A percentile compares a stretch with the other conserved stretches of the same genome.
Conservation (phyloP, 2,329 filamentous ascomycete species). For the Dendrostoma leiphaemia region DNA sequence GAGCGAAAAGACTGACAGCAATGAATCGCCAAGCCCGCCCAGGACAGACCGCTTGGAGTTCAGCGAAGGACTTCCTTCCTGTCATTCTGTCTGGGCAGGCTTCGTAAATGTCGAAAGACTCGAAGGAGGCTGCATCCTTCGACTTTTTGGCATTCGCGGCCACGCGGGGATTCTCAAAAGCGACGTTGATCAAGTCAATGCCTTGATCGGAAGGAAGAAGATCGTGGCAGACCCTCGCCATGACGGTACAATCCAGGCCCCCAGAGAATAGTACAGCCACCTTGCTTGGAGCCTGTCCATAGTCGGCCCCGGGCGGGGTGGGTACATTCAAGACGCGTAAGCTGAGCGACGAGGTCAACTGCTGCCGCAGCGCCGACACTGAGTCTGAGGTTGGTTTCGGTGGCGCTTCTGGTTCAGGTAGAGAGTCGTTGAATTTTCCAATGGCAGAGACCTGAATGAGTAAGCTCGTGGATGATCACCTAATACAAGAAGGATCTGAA, state of each 20-base stretch:
- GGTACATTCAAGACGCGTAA: constrained; percentile 67
- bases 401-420: constrained; percentile 31
- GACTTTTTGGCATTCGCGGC: constrained; percentile 51
- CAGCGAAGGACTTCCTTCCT: constrained; percentile 74
- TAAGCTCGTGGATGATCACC: constrained; percentile 41
- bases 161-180: constrained; percentile 88
- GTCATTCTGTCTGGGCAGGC: constrained; percentile 88
- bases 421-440: constrained; percentile 48
- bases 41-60: constrained; percentile 69
- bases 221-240: constrained; percentile 79
- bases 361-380: constrained; percentile 51
- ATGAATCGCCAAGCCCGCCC: constrained; percentile 79
- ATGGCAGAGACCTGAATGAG: constrained; percentile 50
- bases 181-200: constrained; percentile 91
- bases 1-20: constrained; percentile 46
- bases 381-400: constrained; percentile 44
- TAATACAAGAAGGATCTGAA: no score
- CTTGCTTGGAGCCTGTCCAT: constrained; percentile 47
- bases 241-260: constrained; percentile 85
- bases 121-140: constrained; percentile 24
- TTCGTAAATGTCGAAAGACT: constrained; percentile 59
- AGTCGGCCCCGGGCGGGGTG: constrained; percentile 28
- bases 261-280: constrained; percentile 90
- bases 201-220: constrained; percentile 65
- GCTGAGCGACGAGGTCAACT: constrained; percentile 60